Evolutionary conservation across 2,329 filamentous ascomycete genomes (phyloP), one percentile per base, ranked within the genome.

Genomic region (Fusarium musae): DNA sequence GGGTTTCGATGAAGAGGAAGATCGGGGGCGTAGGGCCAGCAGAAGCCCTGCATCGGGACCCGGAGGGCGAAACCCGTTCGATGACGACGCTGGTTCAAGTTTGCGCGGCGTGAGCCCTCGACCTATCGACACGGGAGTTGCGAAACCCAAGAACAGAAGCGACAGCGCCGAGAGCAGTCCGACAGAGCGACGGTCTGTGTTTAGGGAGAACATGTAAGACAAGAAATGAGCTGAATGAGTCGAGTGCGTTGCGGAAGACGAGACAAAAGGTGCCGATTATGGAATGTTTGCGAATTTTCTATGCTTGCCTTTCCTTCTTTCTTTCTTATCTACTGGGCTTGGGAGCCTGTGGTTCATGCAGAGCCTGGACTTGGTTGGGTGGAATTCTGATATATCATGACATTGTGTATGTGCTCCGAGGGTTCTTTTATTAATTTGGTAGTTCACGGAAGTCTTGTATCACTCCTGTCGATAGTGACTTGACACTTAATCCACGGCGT

Each of bases 101-200:
- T 77, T 94, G 81, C 84, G 93, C 62, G 93, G 92, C 32, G 90
- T 95, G 36, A 96, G 93, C 80, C 93, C 94, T 6, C 82, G 93
- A 74, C 93, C 93, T n/a, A 89, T 93, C 74, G 85, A 90, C 56
- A 87, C 86, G 36, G 80, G 82, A 42, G 82, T 81, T 9, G 73
- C 68, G 63, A 77, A 76, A 47, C 74, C 72, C 16, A 76, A 74
- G 72, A 69, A 72, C 36, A 75, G 70, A 46, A 76, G 78, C 26
- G 83, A 81, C 13, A 84, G 83, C 72, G 76, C 74, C 30, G 84
- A 84, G 36, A 86, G 88, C 63, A 92, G 90, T 79, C 89, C 90
- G n/a, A 88, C 88, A 13, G 91, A 92, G 84, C 85, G 92, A 81
- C 87, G 88, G 79, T 93, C 91, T 69, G 87, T 93, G 73, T 94